Conservation (phyloP, 306 rosid genomes). For the Cicer judaicum region DNA sequence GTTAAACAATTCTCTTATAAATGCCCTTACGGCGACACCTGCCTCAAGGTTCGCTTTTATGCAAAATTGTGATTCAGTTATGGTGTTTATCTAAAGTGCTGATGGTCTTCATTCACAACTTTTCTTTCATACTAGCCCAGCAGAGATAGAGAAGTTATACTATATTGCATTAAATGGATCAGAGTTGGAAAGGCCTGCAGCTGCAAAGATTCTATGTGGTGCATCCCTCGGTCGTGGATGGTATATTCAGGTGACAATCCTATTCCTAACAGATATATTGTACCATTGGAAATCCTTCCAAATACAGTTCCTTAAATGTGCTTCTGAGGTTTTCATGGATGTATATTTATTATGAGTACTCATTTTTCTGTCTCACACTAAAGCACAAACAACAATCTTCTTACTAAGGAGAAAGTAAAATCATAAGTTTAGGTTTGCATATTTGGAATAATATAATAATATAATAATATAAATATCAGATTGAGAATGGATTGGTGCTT, state of each 20-base stretch:
- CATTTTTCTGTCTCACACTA: background rate
- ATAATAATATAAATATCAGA: slow-evolving; percentile 2
- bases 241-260: slow-evolving; percentile 77
- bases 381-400: slow-evolving; percentile 11
- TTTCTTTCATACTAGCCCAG: slow-evolving; percentile 59
- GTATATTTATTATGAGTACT: slow-evolving; percentile 21
- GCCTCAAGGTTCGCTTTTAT: slow-evolving; percentile 66
- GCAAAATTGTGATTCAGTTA: slow-evolving; percentile 26
- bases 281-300: slow-evolving; percentile 27
- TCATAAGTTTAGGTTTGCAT: background rate
- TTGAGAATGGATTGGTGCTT: slow-evolving; percentile 8
- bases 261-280: slow-evolving; percentile 39
- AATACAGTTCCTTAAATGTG: slow-evolving; percentile 30
- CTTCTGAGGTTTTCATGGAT: slow-evolving; percentile 34
- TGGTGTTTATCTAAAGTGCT: slow-evolving; percentile 40
- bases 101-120: slow-evolving; percentile 43
- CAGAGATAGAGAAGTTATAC: slow-evolving; percentile 77
- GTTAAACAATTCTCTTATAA: slow-evolving; percentile 59
- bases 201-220: slow-evolving; percentile 81
- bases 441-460: slow-evolving; percentile 35
- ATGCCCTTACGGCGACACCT: slow-evolving; percentile 62
- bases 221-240: slow-evolving; percentile 80
- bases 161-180: slow-evolving; percentile 72
- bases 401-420: slow-evolving; percentile 18
- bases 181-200: slow-evolving; percentile 69